A percentile compares a stretch with the other conserved stretches of the same genome.
Conservation (phyloP, 176 grass and related monocot species). For the Bothriochloa decipiens region DNA sequence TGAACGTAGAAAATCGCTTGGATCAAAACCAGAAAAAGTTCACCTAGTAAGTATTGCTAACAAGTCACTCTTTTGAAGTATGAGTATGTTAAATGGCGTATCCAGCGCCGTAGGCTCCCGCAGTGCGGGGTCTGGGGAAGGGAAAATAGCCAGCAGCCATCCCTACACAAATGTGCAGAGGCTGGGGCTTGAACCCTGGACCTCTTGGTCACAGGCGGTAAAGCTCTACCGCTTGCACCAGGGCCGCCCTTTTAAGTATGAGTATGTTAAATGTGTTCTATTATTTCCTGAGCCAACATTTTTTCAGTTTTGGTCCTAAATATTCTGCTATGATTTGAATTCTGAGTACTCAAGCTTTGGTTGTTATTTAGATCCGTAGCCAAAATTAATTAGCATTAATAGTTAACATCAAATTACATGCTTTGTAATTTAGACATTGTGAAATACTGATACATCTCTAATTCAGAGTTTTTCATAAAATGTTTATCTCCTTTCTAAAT, state of each 20-base stretch:
- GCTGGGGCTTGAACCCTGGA: too few relatives aligned
- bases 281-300: background rate
- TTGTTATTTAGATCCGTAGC: background rate
- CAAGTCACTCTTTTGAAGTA: background rate
- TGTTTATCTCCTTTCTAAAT: background rate
- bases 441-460: slow-evolving; percentile 1
- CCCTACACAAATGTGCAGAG: too few relatives aligned
- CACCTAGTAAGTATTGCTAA: slow-evolving; percentile 72
- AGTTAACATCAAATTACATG: background rate
- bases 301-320: background rate
- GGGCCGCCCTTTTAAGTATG: slow-evolving; percentile 9
- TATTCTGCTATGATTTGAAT: slow-evolving; percentile 1
- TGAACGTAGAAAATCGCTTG: slow-evolving; percentile 90
- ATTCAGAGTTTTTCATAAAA: background rate
- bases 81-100: background rate
- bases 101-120: too few relatives aligned
- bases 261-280: background rate
- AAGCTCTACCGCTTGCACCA: too few relatives aligned
- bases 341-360: slow-evolving; percentile 8
- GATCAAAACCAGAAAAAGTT: slow-evolving; percentile 95
- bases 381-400: slow-evolving; percentile 1
- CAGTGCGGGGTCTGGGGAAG: too few relatives aligned
- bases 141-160: too few relatives aligned
- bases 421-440: slow-evolving; percentile 25
- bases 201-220: too few relatives aligned